Evolutionary conservation across 1,284 basidiomycete species (phyloP).

Genomic region (Melampsora americana): DNA sequence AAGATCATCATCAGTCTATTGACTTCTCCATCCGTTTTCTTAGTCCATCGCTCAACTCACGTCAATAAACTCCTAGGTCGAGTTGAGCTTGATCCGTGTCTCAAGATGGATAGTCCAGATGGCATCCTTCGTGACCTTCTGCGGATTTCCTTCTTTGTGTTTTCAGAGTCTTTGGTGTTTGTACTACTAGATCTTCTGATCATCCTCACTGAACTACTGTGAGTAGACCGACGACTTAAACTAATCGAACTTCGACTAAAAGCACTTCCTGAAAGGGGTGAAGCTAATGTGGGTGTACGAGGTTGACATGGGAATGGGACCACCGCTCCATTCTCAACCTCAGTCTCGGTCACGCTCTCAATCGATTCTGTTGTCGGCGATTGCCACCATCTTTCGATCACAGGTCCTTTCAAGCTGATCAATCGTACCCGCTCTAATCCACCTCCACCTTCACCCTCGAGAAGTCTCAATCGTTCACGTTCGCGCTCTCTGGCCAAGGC

Average conservation of each 20-base stretch:
- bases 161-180: constrained; percentile 19
- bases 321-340: neutral
- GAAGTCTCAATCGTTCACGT: constrained; percentile 31
- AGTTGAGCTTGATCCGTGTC: constrained; percentile 22
- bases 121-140: constrained; percentile 42
- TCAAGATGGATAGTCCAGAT: constrained; percentile 37
- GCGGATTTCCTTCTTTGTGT: constrained; percentile 23
- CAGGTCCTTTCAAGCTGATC: constrained; percentile 43
- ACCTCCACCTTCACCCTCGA: constrained; percentile 21
- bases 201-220: constrained; percentile 31
- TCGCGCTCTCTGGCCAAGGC: constrained; percentile 36
- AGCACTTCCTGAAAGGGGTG: constrained; percentile 22
- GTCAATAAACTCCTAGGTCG: constrained; percentile 25
- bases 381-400: constrained; percentile 44
- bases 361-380: neutral
- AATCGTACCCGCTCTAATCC: constrained; percentile 37
- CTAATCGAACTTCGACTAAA: constrained; percentile 28
- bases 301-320: constrained; percentile 30
- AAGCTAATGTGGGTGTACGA: constrained; percentile 32
- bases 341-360: neutral
- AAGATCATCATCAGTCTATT: neutral
- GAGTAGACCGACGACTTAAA: constrained; percentile 33
- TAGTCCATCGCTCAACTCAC: neutral
- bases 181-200: constrained; percentile 34
- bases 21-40: too few relatives aligned